Evolutionary conservation across 805 yeast genomes (phyloP), one percentile per base, ranked within the genome.

Genomic region (Saturnispora gosingensis): DNA sequence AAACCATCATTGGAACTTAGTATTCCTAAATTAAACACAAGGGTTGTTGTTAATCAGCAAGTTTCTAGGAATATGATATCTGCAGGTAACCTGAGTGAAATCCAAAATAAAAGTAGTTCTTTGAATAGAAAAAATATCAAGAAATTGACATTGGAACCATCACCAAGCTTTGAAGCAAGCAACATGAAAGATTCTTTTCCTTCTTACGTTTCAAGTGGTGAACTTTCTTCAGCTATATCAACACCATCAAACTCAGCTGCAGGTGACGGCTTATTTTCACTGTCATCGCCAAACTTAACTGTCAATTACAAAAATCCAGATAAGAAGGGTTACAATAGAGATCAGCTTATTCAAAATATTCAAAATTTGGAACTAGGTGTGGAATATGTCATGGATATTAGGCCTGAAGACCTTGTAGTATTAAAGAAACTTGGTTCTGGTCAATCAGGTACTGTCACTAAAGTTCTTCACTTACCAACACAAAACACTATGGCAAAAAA

Each of bases 401-500:
- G 74, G 50, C 75, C 76, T 42, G 81, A 80, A 43, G 97, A 93
- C 61, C 67, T 93, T 25, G 78, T 89, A 15, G 79, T 82, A 34
- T 65, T 93, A 49, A 82, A 87, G 54, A 82, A 81, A 54, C 73
- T 93, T 48, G 99, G 99, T 9, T 77, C 88, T 28, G 99, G 99
- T 11, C 90, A 88, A 64, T 88, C 96, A 11, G 99, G 99, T 2
- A 82, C 88, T 1, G 99, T 93, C 3, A 72, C 85, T 45, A 88
- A 90, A 62, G 95, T 89, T 11, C 69, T 88, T 49, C 98, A 93
- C 67, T 76, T 87, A 4, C 97, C 98, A 10, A 82, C 91, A 9
- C 88, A 89, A 55, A 83, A 82, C 53, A 78, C 84, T 30, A 86
- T 93, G 88, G 98, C 99, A 15, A 82, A 87, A 58, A 93, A 93